Percentiles rank a stretch among this genome's conserved stretches.
These are phyloP conservation scores for Passalora sequoiae DNA, from an alignment of 2,329 filamentous ascomycete species.

Conservation along the genomic window DNA sequence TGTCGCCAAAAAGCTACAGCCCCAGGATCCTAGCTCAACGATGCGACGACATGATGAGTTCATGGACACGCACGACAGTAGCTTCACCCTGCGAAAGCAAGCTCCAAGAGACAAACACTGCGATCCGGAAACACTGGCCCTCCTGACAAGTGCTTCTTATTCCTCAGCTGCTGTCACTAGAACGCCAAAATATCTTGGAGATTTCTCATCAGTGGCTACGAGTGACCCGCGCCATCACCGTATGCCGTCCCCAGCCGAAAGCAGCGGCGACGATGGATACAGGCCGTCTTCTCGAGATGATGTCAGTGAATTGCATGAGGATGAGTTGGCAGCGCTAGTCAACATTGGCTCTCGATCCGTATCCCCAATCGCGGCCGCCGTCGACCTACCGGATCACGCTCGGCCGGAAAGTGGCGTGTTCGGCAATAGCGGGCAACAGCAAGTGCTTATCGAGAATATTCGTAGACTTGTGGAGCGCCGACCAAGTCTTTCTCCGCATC, in stretches of 20 bases:
- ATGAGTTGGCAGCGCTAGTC: not conserved
- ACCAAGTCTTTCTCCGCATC: not conserved
- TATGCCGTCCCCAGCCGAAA: not conserved
- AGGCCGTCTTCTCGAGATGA: not conserved
- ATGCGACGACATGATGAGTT: not conserved
- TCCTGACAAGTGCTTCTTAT: not conserved
- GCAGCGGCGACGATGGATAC: not conserved
- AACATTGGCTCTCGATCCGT: not conserved
- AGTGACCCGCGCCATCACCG: not conserved
- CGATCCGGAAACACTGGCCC: not conserved
- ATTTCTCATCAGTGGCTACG: not conserved
- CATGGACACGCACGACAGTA: not conserved
- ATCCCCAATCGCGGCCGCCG: not conserved
- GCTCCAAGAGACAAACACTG: slow-evolving; percentile 1
- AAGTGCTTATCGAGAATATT: not conserved
- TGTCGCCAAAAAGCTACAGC: not conserved
- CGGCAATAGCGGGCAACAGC: not conserved
- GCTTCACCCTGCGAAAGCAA: not conserved
- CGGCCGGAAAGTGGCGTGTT: not conserved
- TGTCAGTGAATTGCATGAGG: not conserved
- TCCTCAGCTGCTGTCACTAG: too few relatives aligned
- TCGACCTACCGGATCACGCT: not conserved
- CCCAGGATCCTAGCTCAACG: not conserved
- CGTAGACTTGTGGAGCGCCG: not conserved
- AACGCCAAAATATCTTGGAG: not conserved